Conservation (phyloP, 2,329 filamentous ascomycete genomes). For the Penicillium carneum region DNA sequence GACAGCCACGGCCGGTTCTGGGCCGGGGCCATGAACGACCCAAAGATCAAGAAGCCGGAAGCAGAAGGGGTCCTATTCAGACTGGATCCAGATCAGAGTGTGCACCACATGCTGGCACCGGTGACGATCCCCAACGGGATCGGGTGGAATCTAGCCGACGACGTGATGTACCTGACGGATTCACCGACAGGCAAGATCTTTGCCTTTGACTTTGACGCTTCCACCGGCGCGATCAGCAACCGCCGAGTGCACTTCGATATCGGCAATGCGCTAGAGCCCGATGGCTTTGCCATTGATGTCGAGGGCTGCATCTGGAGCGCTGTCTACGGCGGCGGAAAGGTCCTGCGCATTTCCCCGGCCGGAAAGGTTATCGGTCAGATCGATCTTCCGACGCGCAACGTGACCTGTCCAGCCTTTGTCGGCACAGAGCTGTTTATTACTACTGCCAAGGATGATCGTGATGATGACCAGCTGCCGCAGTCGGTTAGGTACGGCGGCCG, state of each 20-base stretch:
- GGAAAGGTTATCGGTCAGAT: constrained; percentile 78
- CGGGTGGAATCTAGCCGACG: constrained; percentile 76
- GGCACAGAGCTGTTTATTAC: constrained; percentile 80
- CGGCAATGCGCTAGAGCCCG: constrained; percentile 69
- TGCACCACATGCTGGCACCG: constrained; percentile 66
- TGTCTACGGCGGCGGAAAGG: constrained; percentile 77
- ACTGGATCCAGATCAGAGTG: constrained; percentile 68
- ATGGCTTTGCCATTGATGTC: constrained; percentile 83
- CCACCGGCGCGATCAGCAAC: constrained; percentile 71
- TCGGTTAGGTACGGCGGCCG: constrained; percentile 72
- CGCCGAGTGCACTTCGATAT: constrained; percentile 77
- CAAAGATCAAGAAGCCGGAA: constrained; percentile 63
- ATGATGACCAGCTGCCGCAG: constrained; percentile 65
- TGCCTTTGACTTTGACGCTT: constrained; percentile 74
- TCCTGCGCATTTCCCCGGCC: constrained; percentile 74
- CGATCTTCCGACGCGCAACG: constrained; percentile 75
- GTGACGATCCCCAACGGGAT: constrained; percentile 85
- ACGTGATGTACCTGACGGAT: constrained; percentile 83
- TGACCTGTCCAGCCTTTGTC: constrained; percentile 82
- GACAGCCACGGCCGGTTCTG: constrained; percentile 84
- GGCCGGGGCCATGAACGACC: constrained; percentile 86
- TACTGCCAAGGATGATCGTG: constrained; percentile 72
- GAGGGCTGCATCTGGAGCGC: constrained; percentile 90
- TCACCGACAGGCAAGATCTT: constrained; percentile 74
- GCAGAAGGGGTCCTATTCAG: constrained; percentile 74